A percentile compares a stretch with the other conserved stretches of the same genome.
Conservation (phyloP, 257 asterid species). For the Echium plantagineum region DNA sequence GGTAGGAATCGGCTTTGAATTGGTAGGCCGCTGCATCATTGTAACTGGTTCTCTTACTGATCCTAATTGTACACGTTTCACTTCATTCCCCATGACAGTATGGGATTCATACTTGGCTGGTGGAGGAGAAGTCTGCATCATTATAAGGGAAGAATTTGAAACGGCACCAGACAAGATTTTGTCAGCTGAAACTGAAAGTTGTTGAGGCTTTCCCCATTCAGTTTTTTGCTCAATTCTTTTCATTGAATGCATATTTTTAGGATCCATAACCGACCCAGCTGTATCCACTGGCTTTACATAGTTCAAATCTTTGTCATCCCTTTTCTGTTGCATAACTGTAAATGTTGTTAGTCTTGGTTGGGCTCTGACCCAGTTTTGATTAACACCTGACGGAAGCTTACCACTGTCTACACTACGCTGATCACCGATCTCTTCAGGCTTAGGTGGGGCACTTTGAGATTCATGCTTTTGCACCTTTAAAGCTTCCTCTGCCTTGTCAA, state of each 20-base stretch:
- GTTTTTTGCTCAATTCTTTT: constrained; percentile 48
- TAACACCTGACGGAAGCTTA: constrained; percentile 25
- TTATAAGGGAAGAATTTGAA: constrained; percentile 30
- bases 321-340: constrained; percentile 31
- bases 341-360: constrained; percentile 32
- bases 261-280: constrained; percentile 39
- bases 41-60: constrained; percentile 53
- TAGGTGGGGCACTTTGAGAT: constrained; percentile 32
- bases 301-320: constrained; percentile 68
- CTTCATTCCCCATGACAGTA: constrained; percentile 32
- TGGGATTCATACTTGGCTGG: constrained; percentile 32
- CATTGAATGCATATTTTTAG: constrained; percentile 37
- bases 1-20: constrained; percentile 25
- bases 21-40: constrained; percentile 45
- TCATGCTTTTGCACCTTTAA: constrained; percentile 68
- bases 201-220: constrained; percentile 63
- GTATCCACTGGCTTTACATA: constrained; percentile 41
- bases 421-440: constrained; percentile 58
- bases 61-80: constrained; percentile 53
- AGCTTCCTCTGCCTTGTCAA: constrained; percentile 71
- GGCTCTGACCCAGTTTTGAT: constrained; percentile 27
- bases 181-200: constrained; percentile 34
- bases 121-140: constrained; percentile 38
- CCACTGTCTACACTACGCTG: constrained; percentile 33
- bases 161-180: constrained; percentile 46